Evolutionary conservation across 2,329 filamentous ascomycete genomes (phyloP), one percentile per base, ranked within the genome.

Genomic region (Cladosporium sp.): DNA sequence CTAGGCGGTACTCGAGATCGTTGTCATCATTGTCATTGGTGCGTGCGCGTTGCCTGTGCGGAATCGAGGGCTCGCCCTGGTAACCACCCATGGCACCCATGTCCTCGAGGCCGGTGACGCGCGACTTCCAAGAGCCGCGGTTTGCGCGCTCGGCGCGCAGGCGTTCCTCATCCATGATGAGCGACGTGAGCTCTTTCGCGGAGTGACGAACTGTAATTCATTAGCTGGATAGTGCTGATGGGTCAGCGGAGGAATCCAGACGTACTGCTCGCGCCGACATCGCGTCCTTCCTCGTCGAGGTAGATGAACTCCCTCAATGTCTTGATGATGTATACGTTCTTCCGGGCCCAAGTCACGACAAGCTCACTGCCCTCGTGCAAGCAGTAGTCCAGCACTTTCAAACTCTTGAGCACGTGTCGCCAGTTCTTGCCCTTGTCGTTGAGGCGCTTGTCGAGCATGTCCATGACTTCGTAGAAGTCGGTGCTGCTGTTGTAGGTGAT

Each of bases 401-500:
- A 78, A 40, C 93, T 95, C 74, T 98, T 98, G 55, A 98, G 77
- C 10, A 98, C 93, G 70, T 98, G 93, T 64, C 93, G 85, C 93
- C 93, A 98, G 70, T 98, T 98, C 79, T 97, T 98, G 67, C 93
- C 93, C 73, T 98, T 97, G 73, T 98, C 93, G 66, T 98, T 98
- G 66, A 98, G 77, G 61, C 93, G 86, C 77, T 97, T 97, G 74
- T 98, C 93, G 61, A 98, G 79, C 89, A 98, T 98, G 71, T 98
- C 93, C 86, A 98, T 95, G 65, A 98, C 96, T 70, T 98, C 92
- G 76, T 95, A 95, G 75, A 98, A 98, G 70, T 97, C 93, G 72
- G 87, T 92, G 34, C 90, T 91, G 68, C 92, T 95, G 76, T 95
- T 95, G 76, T 91, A 98, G 46, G 93, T 97, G 79, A 97, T 85